Percentiles rank a stretch among this genome's conserved stretches.
Conservation (phyloP, 2,329 filamentous ascomycete genomes). For the Aureobasidium sp. region DNA sequence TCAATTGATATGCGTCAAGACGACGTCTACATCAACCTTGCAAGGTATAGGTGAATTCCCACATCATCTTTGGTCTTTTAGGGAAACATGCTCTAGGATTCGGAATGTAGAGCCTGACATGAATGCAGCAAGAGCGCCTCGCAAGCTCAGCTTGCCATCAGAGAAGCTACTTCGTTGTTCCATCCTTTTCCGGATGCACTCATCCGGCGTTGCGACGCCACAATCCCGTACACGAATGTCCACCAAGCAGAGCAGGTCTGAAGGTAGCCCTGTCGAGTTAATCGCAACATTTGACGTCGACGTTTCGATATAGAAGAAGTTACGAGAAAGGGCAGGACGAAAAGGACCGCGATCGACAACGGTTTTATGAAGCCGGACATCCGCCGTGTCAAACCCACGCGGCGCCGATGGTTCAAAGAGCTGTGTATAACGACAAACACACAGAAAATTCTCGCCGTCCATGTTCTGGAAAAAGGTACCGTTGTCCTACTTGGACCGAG, state of each 20-base stretch:
- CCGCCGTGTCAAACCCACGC: neutral
- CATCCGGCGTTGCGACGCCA: neutral
- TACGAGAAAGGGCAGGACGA: neutral
- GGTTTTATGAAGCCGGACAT: neutral
- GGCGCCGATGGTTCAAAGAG: neutral
- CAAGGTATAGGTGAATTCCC: too few relatives aligned
- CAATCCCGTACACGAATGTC: neutral
- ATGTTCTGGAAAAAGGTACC: neutral
- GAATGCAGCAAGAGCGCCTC: neutral
- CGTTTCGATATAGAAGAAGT: constrained; percentile 15
- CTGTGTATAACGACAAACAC: neutral
- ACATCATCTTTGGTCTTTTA: too few relatives aligned
- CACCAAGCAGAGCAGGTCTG: neutral
- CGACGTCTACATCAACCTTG: too few relatives aligned
- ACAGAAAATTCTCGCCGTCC: neutral
- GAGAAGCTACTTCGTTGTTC: neutral
- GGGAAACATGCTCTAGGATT: too few relatives aligned
- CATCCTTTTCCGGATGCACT: neutral
- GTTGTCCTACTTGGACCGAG: neutral
- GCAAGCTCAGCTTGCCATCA: neutral
- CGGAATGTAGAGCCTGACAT: neutral
- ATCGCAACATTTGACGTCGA: neutral
- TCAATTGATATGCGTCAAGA: too few relatives aligned
- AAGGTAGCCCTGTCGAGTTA: neutral
- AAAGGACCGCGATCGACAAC: neutral